Evolutionary conservation across 345 rosid species (phyloP), one percentile per base, ranked within the genome.

Genomic region (Streptanthus diversifolius): DNA sequence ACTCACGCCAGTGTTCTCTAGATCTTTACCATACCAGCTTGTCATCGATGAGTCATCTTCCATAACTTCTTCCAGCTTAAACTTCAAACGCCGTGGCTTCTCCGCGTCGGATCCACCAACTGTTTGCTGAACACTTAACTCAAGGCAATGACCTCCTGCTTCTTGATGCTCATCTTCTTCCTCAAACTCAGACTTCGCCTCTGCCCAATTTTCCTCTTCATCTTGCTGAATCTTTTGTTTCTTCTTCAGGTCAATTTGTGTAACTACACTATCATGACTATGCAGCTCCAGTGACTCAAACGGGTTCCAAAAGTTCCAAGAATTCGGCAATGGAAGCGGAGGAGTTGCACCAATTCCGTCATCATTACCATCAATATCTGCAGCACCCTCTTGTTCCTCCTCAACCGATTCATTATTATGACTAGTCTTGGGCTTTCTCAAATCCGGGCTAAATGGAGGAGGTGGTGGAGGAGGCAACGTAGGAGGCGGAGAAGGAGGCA

Each of bases 401-500:
- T 54, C 22, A 24, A 17, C 66, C 68, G 40, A 55, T 54, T 79
- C 88, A 45, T 66, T 73, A 44, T 66, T 81, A 35, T 14, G 49
- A 22, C 45, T 15, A 64, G 72, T 79, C 52, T 66, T 52, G 19
- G 74, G 75, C 48, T 72, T 84, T 54, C 68, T 84, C 25, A 61
- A 69, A 66, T 88, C 89, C 11, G 90, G 90, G 62, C 90, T 85
- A 70, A 84, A 82, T 7, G 76, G 80, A 49, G 91, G 89, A 63
- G 91, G 85, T 66, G 85, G 84, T 29, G 86, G 86, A 13, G 95
- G 97, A 1, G 97, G 97, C 32, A 92, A 80, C 6, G 80, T 75
- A 39, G 91, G 91, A 73, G 90, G 86, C n/a, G 95, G 93, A 2
- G 95, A 96, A 0, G 92, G 97, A 1, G 98, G 97, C 30, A 92